Evolutionary conservation across 352 stramenopile genomes (phyloP).

Genomic region (Phytophthora macrochlamydospora): DNA sequence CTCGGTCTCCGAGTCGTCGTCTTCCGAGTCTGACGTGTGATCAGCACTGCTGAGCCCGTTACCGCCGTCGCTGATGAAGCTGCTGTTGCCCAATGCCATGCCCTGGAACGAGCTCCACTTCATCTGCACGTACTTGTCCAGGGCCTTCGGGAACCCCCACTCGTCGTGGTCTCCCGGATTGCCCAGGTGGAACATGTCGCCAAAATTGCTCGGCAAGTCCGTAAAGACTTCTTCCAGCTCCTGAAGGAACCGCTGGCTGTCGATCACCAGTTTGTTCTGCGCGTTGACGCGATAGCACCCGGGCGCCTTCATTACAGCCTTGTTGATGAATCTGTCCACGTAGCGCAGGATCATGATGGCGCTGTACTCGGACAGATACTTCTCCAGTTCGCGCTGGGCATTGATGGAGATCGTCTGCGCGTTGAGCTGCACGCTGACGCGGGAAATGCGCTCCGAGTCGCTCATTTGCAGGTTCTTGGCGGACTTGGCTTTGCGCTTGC

Average conservation of each 20-base stretch:
- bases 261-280: slow-evolving; percentile 61
- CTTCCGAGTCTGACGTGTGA: slow-evolving; percentile 45
- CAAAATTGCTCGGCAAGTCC: slow-evolving; percentile 62
- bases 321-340: slow-evolving; percentile 80
- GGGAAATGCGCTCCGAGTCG: slow-evolving; percentile 59
- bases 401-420: slow-evolving; percentile 69
- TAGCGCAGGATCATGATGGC: slow-evolving; percentile 85
- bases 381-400: slow-evolving; percentile 75
- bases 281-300: slow-evolving; percentile 71
- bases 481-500: slow-evolving; percentile 41
- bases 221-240: slow-evolving; percentile 71
- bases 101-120: slow-evolving; percentile 81
- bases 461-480: slow-evolving; percentile 47
- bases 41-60: slow-evolving; percentile 14
- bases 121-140: slow-evolving; percentile 78
- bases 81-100: slow-evolving; percentile 16
- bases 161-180: slow-evolving; percentile 39
- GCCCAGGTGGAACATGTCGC: slow-evolving; percentile 48
- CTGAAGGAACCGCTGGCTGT: slow-evolving; percentile 66
- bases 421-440: slow-evolving; percentile 62
- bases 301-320: slow-evolving; percentile 67
- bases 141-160: slow-evolving; percentile 59
- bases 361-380: slow-evolving; percentile 72
- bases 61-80: slow-evolving; percentile 20
- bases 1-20: slow-evolving; percentile 63